Percentiles rank a stretch among this genome's conserved stretches.
phyloP scores from a whole-genome alignment of 495 filamentous ascomycete genomes.

The Chaetomium tenue region DNA sequence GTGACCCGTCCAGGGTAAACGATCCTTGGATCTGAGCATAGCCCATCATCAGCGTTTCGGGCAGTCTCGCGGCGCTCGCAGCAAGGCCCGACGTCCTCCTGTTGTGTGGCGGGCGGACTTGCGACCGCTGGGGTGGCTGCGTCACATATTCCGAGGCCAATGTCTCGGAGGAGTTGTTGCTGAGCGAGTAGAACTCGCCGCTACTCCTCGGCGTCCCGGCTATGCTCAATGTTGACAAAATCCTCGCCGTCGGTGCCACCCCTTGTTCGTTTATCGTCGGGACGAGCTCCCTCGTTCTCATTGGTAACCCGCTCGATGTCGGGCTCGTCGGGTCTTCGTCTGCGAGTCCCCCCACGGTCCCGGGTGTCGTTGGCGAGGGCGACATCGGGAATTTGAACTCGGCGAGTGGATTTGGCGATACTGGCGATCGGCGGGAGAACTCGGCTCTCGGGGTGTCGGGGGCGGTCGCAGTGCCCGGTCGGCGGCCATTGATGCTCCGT shows the following conservation, averaged over 20 bases:
- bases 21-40: conserved; percentile 93
- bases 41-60: conserved; percentile 92
- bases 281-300: conserved; percentile 41
- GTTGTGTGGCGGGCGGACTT: conserved; percentile 54
- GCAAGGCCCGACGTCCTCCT: conserved; percentile 62
- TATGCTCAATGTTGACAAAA: conserved; percentile 70
- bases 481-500: conserved; percentile 38
- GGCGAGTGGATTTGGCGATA: conserved; percentile 48
- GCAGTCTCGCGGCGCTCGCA: conserved; percentile 47
- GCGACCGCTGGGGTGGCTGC: conserved; percentile 51
- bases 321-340: conserved; percentile 40
- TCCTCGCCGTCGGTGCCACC: conserved; percentile 59
- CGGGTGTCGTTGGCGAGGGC: conserved; percentile 43
- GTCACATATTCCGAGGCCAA: conserved; percentile 85
- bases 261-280: conserved; percentile 54
- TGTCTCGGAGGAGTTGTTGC: conserved; percentile 92
- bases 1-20: conserved; percentile 86
- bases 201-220: conserved; percentile 77
- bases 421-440: conserved; percentile 31
- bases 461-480: conserved; percentile 38
- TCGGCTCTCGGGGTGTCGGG: conserved; percentile 43
- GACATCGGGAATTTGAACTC: conserved; percentile 69
- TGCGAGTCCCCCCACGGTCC: conserved; percentile 1
- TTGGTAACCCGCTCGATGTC: conserved; percentile 36
- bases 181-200: conserved; percentile 88